Conservation (phyloP, 345 rosid species). For the Schrenkiella parvula region DNA sequence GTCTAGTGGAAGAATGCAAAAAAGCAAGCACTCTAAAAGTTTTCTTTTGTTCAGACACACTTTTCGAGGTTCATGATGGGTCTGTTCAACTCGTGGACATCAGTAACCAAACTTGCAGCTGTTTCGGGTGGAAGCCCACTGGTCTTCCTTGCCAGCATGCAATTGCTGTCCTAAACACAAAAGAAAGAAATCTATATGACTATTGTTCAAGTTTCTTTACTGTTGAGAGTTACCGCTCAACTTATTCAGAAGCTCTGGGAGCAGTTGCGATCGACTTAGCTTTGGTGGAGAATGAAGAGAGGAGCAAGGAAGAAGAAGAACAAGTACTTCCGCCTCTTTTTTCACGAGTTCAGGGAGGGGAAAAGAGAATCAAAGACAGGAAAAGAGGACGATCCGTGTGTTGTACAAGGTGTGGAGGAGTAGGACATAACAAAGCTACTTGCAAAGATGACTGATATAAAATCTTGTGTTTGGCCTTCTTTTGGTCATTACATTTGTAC, state of each 20-base stretch:
- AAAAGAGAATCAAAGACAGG: constrained; percentile 42
- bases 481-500: constrained; percentile 22
- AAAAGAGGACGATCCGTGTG: constrained; percentile 49
- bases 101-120: constrained; percentile 57
- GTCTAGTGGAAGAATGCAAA: constrained; percentile 49
- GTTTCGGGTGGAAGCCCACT: constrained; percentile 62
- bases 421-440: constrained; percentile 76
- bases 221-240: constrained; percentile 45
- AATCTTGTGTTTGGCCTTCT: constrained; percentile 5
- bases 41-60: constrained; percentile 66
- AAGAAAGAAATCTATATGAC: constrained; percentile 47
- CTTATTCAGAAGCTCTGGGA: constrained; percentile 52
- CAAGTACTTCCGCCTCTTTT: constrained; percentile 75
- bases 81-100: constrained; percentile 70
- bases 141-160: constrained; percentile 87
- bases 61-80: constrained; percentile 86
- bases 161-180: constrained; percentile 64
- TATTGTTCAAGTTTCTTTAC: constrained; percentile 63
- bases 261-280: constrained; percentile 29
- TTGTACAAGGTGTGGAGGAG: constrained; percentile 74
- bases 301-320: constrained; percentile 31
- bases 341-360: constrained; percentile 41
- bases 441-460: constrained; percentile 54
- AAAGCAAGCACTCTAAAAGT: constrained; percentile 53
- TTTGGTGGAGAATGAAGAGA: constrained; percentile 23